These are phyloP conservation scores for Didymellaceae sp. DNA, from an alignment of 2,329 filamentous ascomycete genomes.

Conservation along the genomic window DNA sequence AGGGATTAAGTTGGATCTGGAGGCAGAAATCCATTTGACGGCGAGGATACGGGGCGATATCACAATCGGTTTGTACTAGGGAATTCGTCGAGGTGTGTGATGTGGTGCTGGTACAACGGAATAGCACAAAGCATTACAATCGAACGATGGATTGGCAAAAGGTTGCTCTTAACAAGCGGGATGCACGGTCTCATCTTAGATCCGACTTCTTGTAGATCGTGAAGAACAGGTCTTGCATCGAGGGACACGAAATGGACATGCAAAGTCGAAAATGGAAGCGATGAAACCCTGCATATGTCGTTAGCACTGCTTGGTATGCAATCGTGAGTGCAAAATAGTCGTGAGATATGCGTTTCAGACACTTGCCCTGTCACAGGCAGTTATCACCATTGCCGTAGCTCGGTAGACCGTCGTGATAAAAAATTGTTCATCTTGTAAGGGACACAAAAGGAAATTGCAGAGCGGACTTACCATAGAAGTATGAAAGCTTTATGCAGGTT, in stretches of 20 bases:
- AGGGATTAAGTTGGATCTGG: constrained; percentile 68
- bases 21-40: constrained; percentile 68
- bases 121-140: no score
- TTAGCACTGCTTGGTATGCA: constrained; percentile 12
- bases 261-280: no score
- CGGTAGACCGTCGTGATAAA: constrained; percentile 87
- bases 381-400: constrained; percentile 80
- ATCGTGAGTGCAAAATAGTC: not conserved
- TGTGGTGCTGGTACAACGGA: not conserved
- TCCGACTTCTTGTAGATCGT: constrained; percentile 14
- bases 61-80: constrained; percentile 62
- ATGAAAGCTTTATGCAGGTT: not conserved
- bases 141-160: no score
- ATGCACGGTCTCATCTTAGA: no score
- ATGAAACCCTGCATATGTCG: not conserved
- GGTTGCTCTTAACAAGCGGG: no score
- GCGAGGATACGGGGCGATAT: constrained; percentile 67
- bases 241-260: constrained; percentile 1
- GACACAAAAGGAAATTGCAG: not conserved
- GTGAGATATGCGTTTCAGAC: constrained; percentile 34
- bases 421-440: constrained; percentile 51
- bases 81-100: not conserved
- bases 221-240: constrained; percentile 16
- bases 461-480: constrained; percentile 19
- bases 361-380: constrained; percentile 75